Base-by-base conservation (phyloP, 1,139 yeast species). In the Zygosaccharomyces pseudobailii region DNA sequence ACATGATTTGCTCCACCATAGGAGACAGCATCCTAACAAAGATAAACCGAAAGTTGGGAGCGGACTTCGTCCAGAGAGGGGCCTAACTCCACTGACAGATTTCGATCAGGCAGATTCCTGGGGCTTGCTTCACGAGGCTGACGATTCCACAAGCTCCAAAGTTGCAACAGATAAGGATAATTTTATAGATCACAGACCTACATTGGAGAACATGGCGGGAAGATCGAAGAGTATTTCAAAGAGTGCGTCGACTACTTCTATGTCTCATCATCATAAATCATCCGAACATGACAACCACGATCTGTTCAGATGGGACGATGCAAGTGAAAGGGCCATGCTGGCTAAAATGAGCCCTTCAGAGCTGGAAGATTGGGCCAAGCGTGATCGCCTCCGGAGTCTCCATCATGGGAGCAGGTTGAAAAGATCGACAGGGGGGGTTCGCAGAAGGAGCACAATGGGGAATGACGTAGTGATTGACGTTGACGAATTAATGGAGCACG, bases 391-490 rank as follows among this genome's bases (percentile, higher is more conserved):
- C 33, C 45, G 48, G 17, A 48, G 45, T n/a, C 33, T 43, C 28
- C 36, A 36, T 6, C 32, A 34, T 31, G 52, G 45, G 7, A 47
- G 50, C 21, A 50, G 47, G 24, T 25, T 40, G 43, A 44, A 38
- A 24, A 28, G 27, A 40, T 42, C 44, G 9, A 20, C 33, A 19
- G 36, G 36, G 35, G 36, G 36, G 35, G 42, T 44, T 10, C 46
- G 44, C 32, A 50, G 52, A 40, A 51, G 52, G 42, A 47, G 42
- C 34, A 52, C 51, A 3, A 35, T 48, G 20, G 50, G 53, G 6
- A 57, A 54, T 31, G 66, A 63, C 43, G 65, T 61, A n/a, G 62
- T 61, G 9, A 64, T 63, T 37, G 69, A 60, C 50, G 67, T 63
- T 21, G 68, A 64, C 49, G 65, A 58, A 13, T 42, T 59, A 28